Percentiles rank a stretch among this genome's conserved stretches.
Conservation (phyloP, 768 basidiomycete species). For the Hericium rajendrae region DNA sequence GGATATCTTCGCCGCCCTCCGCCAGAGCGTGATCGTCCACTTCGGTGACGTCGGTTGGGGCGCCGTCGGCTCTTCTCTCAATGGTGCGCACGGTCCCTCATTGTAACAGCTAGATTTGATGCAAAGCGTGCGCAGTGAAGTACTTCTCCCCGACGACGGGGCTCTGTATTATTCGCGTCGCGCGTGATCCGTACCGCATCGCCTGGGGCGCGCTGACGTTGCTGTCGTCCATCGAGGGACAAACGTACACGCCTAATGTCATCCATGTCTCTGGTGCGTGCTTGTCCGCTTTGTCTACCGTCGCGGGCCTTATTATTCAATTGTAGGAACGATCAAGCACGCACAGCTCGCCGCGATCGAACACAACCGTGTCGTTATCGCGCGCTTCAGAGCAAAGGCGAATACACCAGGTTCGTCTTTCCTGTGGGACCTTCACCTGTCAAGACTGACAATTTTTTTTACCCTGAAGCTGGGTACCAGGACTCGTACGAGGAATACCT, state of each 20-base stretch:
- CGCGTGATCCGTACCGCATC: slow-evolving; percentile 68
- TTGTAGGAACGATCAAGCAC: slow-evolving; percentile 77
- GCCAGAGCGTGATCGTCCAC: slow-evolving; percentile 56
- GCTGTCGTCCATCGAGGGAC: slow-evolving; percentile 50
- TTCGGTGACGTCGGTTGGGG: slow-evolving; percentile 90
- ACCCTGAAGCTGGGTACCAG: not conserved
- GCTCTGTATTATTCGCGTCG: slow-evolving; percentile 79
- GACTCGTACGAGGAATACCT: not conserved
- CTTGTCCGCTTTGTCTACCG: not conserved
- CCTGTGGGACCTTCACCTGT: not conserved
- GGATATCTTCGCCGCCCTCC: slow-evolving; percentile 60
- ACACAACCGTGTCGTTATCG: slow-evolving; percentile 64
- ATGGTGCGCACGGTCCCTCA: slow-evolving; percentile 33
- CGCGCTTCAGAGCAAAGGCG: slow-evolving; percentile 43
- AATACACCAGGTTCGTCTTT: slow-evolving; percentile 39
- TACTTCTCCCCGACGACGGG: slow-evolving; percentile 81
- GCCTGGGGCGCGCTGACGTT: slow-evolving; percentile 80
- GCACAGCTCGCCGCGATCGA: slow-evolving; percentile 68
- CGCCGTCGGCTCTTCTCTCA: slow-evolving; percentile 59
- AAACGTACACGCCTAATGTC: slow-evolving; percentile 60
- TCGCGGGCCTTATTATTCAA: not conserved
- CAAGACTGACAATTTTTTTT: too few relatives aligned
- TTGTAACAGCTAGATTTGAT: too few relatives aligned
- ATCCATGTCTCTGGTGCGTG: slow-evolving; percentile 69
- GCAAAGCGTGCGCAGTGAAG: slow-evolving; percentile 45